Evolutionary conservation across 441 rosid genomes (phyloP).

Genomic region (Adansonia grandidieri): DNA sequence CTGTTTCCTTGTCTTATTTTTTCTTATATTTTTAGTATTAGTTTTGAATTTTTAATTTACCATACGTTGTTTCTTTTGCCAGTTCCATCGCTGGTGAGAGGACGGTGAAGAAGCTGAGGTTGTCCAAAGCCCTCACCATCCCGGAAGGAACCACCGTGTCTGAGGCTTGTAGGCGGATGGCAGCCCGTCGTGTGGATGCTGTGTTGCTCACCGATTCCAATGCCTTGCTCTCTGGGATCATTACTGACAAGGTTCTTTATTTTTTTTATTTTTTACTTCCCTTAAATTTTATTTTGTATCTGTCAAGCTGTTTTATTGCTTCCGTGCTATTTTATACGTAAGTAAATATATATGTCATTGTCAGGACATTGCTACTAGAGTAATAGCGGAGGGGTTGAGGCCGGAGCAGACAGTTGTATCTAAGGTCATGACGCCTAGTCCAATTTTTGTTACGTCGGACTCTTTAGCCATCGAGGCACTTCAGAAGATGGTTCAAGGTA

Average conservation of each 20-base stretch:
- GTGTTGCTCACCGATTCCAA: slow-evolving; percentile 84
- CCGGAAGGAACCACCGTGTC: slow-evolving; percentile 90
- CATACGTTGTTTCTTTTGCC: background rate
- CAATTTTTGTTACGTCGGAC: slow-evolving; percentile 79
- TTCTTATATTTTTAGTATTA: background rate
- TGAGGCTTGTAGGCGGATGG: slow-evolving; percentile 90
- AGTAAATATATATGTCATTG: background rate
- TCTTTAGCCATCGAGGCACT: slow-evolving; percentile 93
- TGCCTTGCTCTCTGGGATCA: slow-evolving; percentile 91
- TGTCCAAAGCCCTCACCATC: slow-evolving; percentile 91
- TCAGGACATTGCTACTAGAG: slow-evolving; percentile 77
- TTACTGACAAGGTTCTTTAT: slow-evolving; percentile 71
- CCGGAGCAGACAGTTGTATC: slow-evolving; percentile 90
- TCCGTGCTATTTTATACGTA: background rate
- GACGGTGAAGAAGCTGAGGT: slow-evolving; percentile 83
- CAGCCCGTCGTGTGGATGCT: slow-evolving; percentile 82
- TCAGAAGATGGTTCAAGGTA: slow-evolving; percentile 96
- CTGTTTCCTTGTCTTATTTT: slow-evolving; percentile 9
- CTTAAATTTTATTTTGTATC: background rate
- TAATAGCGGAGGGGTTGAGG: slow-evolving; percentile 88
- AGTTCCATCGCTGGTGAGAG: slow-evolving; percentile 62
- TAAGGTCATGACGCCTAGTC: slow-evolving; percentile 91
- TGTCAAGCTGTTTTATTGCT: background rate
- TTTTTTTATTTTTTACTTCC: background rate
- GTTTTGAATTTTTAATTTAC: background rate